Evolutionary conservation across 306 rosid genomes (phyloP).

Genomic region (Quercus ilex): DNA sequence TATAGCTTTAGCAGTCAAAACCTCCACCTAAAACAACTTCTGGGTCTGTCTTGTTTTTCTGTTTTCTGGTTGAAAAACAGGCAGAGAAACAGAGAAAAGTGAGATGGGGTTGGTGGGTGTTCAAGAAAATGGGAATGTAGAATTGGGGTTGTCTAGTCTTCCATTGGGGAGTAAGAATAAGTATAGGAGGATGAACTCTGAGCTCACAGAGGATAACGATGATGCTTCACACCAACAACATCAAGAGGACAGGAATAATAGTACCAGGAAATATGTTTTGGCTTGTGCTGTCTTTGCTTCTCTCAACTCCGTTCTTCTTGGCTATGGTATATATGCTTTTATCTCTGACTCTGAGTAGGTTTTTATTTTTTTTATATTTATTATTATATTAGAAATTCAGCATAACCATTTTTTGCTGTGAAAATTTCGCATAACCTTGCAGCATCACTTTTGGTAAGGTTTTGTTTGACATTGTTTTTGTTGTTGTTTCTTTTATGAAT

Average conservation of each 20-base stretch:
- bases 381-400: background rate
- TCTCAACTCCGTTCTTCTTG: conserved; percentile 91
- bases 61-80: conserved; percentile 2
- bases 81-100: background rate
- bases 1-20: conserved; percentile 23
- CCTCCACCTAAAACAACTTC: conserved; percentile 1
- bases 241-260: conserved; percentile 33
- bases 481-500: background rate
- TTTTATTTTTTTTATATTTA: background rate
- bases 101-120: conserved; percentile 50
- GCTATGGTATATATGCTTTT: conserved; percentile 60
- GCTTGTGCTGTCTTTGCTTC: conserved; percentile 95
- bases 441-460: background rate
- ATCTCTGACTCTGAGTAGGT: conserved; percentile 2
- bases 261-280: conserved; percentile 63
- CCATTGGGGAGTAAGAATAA: conserved; percentile 73
- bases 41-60: conserved; percentile 6
- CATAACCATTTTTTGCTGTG: too few species aligned
- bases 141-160: conserved; percentile 58
- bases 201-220: conserved; percentile 43
- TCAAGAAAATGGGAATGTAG: conserved; percentile 64
- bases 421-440: too few species aligned
- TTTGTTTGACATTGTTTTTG: background rate
- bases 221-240: conserved; percentile 43
- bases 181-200: conserved; percentile 71